Evolutionary conservation across 1,139 yeast species (phyloP), one percentile per base, ranked within the genome.

Genomic region (Taphrina wiesneri): DNA sequence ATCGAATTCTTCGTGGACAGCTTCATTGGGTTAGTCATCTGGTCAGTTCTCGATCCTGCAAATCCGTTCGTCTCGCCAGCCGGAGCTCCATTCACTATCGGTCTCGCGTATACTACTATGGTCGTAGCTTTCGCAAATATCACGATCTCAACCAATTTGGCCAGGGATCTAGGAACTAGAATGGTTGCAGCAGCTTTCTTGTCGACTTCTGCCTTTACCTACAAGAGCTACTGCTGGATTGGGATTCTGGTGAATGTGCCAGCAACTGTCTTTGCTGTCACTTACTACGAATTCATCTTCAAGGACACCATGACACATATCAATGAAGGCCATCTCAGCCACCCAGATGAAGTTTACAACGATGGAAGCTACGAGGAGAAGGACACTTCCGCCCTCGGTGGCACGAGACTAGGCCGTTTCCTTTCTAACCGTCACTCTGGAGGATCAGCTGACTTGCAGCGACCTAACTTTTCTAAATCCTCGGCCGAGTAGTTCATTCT

Each of bases 1-100:
- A 54, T 46, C 32, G 65, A 62, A 30, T 62, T 43, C 47, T 53
- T 62, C 32, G 65, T 62, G 9, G 65, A 53, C 45, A 21, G 51
- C 45, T 53, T 53, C 47, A 30, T 62, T 34, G 65, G 53, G 26
- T 28, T 62, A 19, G 26, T 54, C 26, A 45, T 62, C 32, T 62
- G 65, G 65, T 26, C 61, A 19, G 61, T 62, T 6, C 61, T 62
- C 34, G 65, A 62, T 21, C 65, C 65, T 11, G 60, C 65, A 17
- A 62, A 62, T 41, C 65, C 65, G n/a, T 62, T 62, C 61, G 53
- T 62, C 47, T 25, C 65, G n/a, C 65, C 65, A 11, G 53, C 61
- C 13, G 47, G 54, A 5, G 65, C 61, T 5, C 65, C 65, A 2
- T 62, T 26, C 45, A 57, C 65, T 3, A 52, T 62, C 47, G 65